Conservation (phyloP, 2,329 filamentous ascomycete species). For the Hymenoscyphus repandus region DNA sequence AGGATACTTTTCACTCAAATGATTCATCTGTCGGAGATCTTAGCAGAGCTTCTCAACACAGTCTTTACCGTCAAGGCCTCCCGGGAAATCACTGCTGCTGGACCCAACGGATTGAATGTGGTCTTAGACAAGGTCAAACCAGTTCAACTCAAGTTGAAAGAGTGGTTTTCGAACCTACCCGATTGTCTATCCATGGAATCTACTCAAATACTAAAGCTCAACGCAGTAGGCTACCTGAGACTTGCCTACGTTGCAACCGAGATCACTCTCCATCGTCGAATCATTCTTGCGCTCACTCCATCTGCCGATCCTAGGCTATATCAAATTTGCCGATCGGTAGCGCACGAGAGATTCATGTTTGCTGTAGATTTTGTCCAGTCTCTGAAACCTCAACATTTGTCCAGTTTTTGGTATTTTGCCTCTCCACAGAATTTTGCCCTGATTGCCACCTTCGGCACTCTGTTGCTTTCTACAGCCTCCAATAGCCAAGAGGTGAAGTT, state of each 20-base stretch:
- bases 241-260: conserved; percentile 47
- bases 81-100: conserved; percentile 22
- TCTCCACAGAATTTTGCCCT: conserved; percentile 40
- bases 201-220: conserved; percentile 37
- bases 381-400: conserved; percentile 40
- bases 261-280: conserved; percentile 45
- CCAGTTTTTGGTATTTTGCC: conserved; percentile 42
- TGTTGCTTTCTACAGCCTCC: conserved; percentile 30
- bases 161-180: conserved; percentile 44
- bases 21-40: conserved; percentile 44
- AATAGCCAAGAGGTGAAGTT: conserved; percentile 21
- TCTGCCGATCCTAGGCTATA: conserved; percentile 20
- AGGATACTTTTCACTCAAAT: conserved; percentile 46
- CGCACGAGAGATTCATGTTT: conserved; percentile 35
- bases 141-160: conserved; percentile 42
- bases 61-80: conserved; percentile 38
- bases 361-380: conserved; percentile 38
- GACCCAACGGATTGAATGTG: conserved; percentile 17
- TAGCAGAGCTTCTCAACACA: conserved; percentile 44
- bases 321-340: conserved; percentile 30
- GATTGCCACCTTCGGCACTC: conserved; percentile 37
- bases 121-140: conserved; percentile 44
- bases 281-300: conserved; percentile 39
- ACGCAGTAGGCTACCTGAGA: conserved; percentile 41
- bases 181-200: conserved; percentile 41